These are phyloP conservation scores for Venustampulla echinocandica DNA, from an alignment of 495 filamentous ascomycete species.

Conservation along the genomic window DNA sequence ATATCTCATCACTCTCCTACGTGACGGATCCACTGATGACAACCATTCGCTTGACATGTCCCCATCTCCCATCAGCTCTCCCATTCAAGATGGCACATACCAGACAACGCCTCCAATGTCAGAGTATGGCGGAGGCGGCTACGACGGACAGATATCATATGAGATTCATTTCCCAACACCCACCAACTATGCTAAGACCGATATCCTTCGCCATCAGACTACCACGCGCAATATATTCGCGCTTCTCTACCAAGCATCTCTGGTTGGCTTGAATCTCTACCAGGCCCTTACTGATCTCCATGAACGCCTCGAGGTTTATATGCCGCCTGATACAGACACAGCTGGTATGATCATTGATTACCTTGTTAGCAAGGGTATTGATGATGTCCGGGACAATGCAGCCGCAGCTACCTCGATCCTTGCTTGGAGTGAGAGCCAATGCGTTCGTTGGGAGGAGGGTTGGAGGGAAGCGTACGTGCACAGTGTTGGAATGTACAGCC, in stretches of 20 bases:
- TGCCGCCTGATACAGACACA: conserved; percentile 38
- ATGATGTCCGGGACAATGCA: conserved; percentile 57
- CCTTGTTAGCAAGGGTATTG: conserved; percentile 46
- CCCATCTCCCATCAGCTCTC: conserved; percentile 34
- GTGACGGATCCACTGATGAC: conserved; percentile 42
- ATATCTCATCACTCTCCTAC: conserved; percentile 41
- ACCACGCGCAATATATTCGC: conserved; percentile 59
- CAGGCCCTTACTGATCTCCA: conserved; percentile 51
- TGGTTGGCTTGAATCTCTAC: conserved; percentile 51
- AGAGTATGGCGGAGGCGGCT: conserved; percentile 32
- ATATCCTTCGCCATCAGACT: conserved; percentile 44
- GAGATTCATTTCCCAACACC: conserved; percentile 50
- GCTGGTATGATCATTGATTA: conserved; percentile 48
- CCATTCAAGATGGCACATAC: conserved; percentile 23
- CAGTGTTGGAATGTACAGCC: conserved; percentile 51
- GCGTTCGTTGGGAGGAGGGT: conserved; percentile 54
- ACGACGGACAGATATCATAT: conserved; percentile 46
- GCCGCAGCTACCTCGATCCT: conserved; percentile 52
- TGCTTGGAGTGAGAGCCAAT: conserved; percentile 52
- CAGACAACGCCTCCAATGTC: conserved; percentile 35
- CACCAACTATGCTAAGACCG: conserved; percentile 33
- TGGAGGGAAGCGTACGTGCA: conserved; percentile 64
- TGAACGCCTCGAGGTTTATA: conserved; percentile 43
- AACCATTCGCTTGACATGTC: conserved; percentile 28
- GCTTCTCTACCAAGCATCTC: conserved; percentile 43